These are phyloP conservation scores for Pythium plurisporium DNA, from an alignment of 352 stramenopile species.

Conservation along the genomic window DNA sequence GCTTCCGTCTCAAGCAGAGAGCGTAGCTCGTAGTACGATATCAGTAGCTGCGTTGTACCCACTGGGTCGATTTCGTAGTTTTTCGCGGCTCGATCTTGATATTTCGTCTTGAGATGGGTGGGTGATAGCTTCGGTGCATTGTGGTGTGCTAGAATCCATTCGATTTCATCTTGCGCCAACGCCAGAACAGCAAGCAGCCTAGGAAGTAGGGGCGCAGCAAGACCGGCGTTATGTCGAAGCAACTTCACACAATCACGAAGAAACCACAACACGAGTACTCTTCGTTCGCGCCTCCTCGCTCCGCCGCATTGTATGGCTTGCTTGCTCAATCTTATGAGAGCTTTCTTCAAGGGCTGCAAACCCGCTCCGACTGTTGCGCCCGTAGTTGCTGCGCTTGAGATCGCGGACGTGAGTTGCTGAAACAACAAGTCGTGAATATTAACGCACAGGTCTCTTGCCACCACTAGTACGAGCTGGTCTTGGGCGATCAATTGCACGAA, in stretches of 20 bases:
- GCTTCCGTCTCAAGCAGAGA: neutral
- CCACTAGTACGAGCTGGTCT: slow-evolving; percentile 40
- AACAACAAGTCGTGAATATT: slow-evolving; percentile 61
- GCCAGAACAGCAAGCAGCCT: slow-evolving; percentile 36
- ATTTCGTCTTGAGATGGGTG: slow-evolving; percentile 42
- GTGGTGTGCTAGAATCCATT: slow-evolving; percentile 46
- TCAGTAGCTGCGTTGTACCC: slow-evolving; percentile 1
- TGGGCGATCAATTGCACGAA: slow-evolving; percentile 49
- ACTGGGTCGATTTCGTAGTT: slow-evolving; percentile 12
- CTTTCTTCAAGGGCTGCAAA: slow-evolving; percentile 33
- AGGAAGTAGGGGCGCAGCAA: slow-evolving; percentile 43
- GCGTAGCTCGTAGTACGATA: slow-evolving; percentile 4
- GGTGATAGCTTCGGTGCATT: slow-evolving; percentile 29
- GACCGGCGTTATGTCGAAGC: slow-evolving; percentile 34
- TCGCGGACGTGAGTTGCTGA: slow-evolving; percentile 39
- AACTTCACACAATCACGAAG: slow-evolving; percentile 30
- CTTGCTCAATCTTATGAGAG: slow-evolving; percentile 41
- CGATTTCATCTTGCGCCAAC: slow-evolving; percentile 38
- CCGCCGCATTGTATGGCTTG: slow-evolving; percentile 36
- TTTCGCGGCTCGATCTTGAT: slow-evolving; percentile 31
- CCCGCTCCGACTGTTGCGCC: neutral
- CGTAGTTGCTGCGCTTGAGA: slow-evolving; percentile 24
- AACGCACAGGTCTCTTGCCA: slow-evolving; percentile 39
- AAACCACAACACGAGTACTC: slow-evolving; percentile 37
- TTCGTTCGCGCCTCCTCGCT: slow-evolving; percentile 30